phyloP scores from a whole-genome alignment of 768 basidiomycete genomes.

The Phanerodontia chrysosporium region DNA sequence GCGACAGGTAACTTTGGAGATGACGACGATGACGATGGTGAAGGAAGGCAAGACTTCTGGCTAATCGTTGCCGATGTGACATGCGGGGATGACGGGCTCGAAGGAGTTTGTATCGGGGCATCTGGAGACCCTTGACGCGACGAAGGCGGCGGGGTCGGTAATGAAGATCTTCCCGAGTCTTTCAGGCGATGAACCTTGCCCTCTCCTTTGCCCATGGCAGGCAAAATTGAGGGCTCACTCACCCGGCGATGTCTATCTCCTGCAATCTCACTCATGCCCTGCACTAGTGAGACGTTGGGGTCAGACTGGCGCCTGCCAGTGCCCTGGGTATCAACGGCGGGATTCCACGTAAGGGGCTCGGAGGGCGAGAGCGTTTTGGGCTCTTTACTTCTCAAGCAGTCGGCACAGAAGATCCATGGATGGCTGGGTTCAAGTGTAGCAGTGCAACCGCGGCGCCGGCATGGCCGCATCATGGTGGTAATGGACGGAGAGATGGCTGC shows the following conservation, averaged over 20 bases:
- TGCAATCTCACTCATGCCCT: not conserved
- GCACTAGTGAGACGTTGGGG: not conserved
- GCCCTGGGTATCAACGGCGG: not conserved
- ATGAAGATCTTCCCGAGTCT: too few species aligned
- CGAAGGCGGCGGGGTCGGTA: not conserved
- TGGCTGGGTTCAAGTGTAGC: not conserved
- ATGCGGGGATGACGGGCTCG: not conserved
- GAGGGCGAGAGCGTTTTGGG: not conserved
- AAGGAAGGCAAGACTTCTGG: not conserved
- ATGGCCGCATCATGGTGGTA: not conserved
- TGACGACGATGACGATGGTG: not conserved
- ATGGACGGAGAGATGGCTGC: not conserved
- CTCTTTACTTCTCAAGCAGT: not conserved
- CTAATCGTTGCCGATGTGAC: not conserved
- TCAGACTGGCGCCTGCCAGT: not conserved
- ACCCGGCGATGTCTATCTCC: not conserved
- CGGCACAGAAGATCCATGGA: constrained; percentile 2
- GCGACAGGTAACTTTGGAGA: not conserved
- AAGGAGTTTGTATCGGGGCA: not conserved
- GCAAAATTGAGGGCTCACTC: not conserved
- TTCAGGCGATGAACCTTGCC: not conserved
- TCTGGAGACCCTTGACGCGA: constrained; percentile 1
- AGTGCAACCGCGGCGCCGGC: not conserved
- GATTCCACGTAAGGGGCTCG: not conserved
- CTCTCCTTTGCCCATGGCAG: not conserved